A percentile compares a stretch with the other conserved stretches of the same genome.
These are phyloP conservation scores for Paramecium tetraurelia DNA, from an alignment of 73 alveolate species.

Conservation along the genomic window DNA sequence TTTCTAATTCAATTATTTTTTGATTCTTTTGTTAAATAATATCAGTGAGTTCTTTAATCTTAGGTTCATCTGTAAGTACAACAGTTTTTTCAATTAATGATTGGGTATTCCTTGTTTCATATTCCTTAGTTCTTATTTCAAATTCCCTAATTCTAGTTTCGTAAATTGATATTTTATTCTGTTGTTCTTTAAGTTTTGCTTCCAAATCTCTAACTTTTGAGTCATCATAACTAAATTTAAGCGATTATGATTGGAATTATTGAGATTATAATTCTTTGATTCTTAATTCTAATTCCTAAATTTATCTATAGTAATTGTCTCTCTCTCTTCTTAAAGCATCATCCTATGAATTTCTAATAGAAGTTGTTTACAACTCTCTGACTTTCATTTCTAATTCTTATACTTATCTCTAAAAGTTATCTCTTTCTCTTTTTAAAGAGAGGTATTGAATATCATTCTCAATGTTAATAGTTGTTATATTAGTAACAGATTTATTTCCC, in stretches of 20 bases:
- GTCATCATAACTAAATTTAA: background rate
- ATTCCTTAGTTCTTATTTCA: background rate
- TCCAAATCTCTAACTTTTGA: background rate
- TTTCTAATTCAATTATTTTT: conserved; percentile 11
- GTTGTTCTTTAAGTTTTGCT: background rate
- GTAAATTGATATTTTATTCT: background rate
- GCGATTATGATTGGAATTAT: background rate
- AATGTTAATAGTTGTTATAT: background rate
- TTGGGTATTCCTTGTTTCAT: conserved; percentile 22
- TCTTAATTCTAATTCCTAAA: background rate
- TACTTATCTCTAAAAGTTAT: background rate
- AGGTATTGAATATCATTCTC: background rate
- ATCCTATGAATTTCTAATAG: background rate
- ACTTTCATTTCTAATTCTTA: conserved; percentile 28
- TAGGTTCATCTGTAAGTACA: background rate
- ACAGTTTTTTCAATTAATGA: background rate
- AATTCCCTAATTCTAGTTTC: background rate
- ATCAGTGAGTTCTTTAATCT: conserved; percentile 3
- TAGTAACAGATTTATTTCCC: background rate
- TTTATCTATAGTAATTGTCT: background rate
- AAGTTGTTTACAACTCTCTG: background rate
- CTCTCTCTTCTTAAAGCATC: background rate
- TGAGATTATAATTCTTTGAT: background rate
- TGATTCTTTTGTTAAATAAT: background rate
- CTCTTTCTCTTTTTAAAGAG: conserved; percentile 3